Evolutionary conservation across 2,329 filamentous ascomycete genomes (phyloP), one percentile per base, ranked within the genome.

Genomic region (Colletotrichum incanum): DNA sequence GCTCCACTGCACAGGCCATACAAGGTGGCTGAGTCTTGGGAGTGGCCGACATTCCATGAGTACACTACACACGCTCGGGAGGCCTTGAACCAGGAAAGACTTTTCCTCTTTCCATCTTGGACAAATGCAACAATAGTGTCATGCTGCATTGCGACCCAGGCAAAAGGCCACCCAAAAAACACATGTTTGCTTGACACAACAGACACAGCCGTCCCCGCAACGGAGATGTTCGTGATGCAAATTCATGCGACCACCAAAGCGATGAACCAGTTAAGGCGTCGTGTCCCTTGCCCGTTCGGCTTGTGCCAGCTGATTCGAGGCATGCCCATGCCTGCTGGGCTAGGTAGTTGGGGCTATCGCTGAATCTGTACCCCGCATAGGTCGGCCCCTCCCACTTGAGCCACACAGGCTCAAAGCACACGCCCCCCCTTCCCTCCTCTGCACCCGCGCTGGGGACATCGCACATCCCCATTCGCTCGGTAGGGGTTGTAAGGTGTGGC

Each of bases 401-500:
- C 64, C 58, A 39, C 65, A 72, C 67, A 26, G 23, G 23, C 45
- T 54, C 54, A n/a, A n/a, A n/a, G 16, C 16, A 20, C 69, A 60
- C 52, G 47, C 60, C 60, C 60, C 31, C 47, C 45, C 18, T 28
- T 20, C 28, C 20, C 50, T 16, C 60, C 45, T 26, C 23, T 62
- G 23, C n/a, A 12, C 28, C 5, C 41, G 28, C 49, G 45, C 49
- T 23, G 54, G 50, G 8, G 34, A 39, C 37, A 14, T 47, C 59
- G 65, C 69, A 28, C 58, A 54, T 23, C 41, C 69, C 69, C 59
- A 72, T 72, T 69, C 59, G 65, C 52, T n/a, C 39, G 23, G 23
- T 45, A 72, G 45, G 69, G 65, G 49, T 58, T n/a, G 65, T 39
- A 63, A 71, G 55, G 58, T 68, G 58, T 68, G 68, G 64, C 58